Evolutionary conservation across 2,329 filamentous ascomycete genomes (phyloP), one percentile per base, ranked within the genome.

Genomic region (Beauveria rudraprayagi): DNA sequence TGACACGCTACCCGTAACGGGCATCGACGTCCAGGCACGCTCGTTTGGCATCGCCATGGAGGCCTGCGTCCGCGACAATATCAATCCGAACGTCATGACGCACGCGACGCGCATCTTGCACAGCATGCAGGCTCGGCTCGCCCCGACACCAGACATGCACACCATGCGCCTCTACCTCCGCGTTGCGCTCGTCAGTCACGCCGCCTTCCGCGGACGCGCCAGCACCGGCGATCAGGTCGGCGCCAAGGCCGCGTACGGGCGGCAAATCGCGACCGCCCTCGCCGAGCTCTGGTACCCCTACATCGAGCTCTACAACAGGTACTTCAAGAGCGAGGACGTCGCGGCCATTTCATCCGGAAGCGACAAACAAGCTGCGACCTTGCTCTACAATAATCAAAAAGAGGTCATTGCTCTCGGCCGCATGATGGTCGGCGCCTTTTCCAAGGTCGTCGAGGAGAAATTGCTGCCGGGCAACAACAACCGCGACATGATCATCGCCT

Each of bases 1-100:
- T 22, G 70, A 75, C 26, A 69, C 77, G 19, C 81, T 87, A 68
- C 83, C 82, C 2, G 67, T 68, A 24, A 68, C 74, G 7, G 50
- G 50, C 43, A 30, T 59, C 26, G 52, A 77, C 63, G 69, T 82
- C 44, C 73, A 70, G 61, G 67, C 70, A 40, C 82, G 81, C 62
- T 85, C 84, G 10, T 90, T 92, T 75, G 83, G 84, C 58, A 82
- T 91, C 52, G 91, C 88, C 59, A 85, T 97, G 77, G 81, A 82
- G 64, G 80, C 85, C 5, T 96, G 92, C 72, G 76, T 84, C 26
- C 83, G 87, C 61, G 91, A 97, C 76, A 88, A 86, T 69, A 85
- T 86, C 60, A 96, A 95, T 71, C 78, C 72, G n/a, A 82, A 87
- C 57, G 83, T 84, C 24, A 82, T 96, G 65, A 73, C 77, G 3